Conservation (phyloP, 2,329 filamentous ascomycete species). For the Leptosphaerulina australis region DNA sequence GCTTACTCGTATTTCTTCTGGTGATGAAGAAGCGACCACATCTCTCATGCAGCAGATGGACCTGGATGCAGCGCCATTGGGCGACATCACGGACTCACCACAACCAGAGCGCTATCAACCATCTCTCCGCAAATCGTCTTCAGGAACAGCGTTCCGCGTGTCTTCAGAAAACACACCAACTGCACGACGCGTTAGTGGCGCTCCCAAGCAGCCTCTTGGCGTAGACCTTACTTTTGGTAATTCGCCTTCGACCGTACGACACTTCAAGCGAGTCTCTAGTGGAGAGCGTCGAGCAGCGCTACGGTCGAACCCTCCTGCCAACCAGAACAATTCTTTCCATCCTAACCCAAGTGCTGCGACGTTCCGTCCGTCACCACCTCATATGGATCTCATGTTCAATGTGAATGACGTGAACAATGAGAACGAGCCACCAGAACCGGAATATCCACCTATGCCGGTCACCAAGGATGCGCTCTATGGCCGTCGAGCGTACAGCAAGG, state of each 20-base stretch:
- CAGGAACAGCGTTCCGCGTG: slow-evolving; percentile 47
- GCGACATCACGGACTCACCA: slow-evolving; percentile 47
- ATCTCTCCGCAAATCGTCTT: slow-evolving; percentile 47
- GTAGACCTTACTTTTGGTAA: slow-evolving; percentile 94
- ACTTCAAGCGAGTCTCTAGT: slow-evolving; percentile 88
- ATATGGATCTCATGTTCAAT: slow-evolving; percentile 50
- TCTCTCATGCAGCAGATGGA: slow-evolving; percentile 52
- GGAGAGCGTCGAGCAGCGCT: slow-evolving; percentile 48
- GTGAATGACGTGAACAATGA: slow-evolving; percentile 70
- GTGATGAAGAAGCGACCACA: slow-evolving; percentile 40
- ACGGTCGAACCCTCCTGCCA: slow-evolving; percentile 37
- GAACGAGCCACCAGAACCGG: slow-evolving; percentile 61
- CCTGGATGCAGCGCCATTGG: slow-evolving; percentile 52
- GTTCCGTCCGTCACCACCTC: slow-evolving; percentile 46
- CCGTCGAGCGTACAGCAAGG: slow-evolving; percentile 78
- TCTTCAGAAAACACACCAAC: slow-evolving; percentile 50
- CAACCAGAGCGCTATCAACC: slow-evolving; percentile 35
- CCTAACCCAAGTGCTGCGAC: slow-evolving; percentile 47
- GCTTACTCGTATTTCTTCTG: slow-evolving; percentile 54
- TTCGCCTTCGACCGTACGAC: slow-evolving; percentile 85
- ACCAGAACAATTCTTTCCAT: slow-evolving; percentile 35
- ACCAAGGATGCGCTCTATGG: slow-evolving; percentile 84
- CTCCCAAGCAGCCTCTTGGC: slow-evolving; percentile 75
- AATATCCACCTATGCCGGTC: slow-evolving; percentile 59
- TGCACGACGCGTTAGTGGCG: slow-evolving; percentile 51